These are phyloP conservation scores for Sporisorium scitamineum DNA, from an alignment of 1,284 basidiomycete genomes.

Conservation along the genomic window DNA sequence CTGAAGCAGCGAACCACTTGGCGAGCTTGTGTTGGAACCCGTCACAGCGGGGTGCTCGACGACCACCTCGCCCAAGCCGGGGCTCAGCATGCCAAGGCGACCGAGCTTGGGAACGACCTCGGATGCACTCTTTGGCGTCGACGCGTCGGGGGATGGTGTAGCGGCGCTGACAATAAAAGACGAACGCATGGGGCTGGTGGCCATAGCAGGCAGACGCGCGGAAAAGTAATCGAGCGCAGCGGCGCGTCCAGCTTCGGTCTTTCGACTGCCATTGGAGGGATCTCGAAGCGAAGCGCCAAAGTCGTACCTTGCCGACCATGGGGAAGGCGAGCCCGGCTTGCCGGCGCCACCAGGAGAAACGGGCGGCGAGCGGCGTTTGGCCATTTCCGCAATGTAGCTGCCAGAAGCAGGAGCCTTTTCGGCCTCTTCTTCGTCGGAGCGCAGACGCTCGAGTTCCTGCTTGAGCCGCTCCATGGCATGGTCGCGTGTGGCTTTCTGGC, in stretches of 20 bases:
- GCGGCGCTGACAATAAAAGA: slow-evolving; percentile 45
- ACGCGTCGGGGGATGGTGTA: slow-evolving; percentile 47
- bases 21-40: slow-evolving; percentile 36
- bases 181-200: slow-evolving; percentile 32
- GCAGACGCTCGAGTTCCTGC: slow-evolving; percentile 71
- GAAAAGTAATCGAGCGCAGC: slow-evolving; percentile 66
- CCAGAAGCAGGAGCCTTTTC: slow-evolving; percentile 49
- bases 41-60: slow-evolving; percentile 52
- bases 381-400: slow-evolving; percentile 35
- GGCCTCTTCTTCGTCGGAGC: slow-evolving; percentile 71
- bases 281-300: slow-evolving; percentile 72
- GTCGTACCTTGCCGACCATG: slow-evolving; percentile 71
- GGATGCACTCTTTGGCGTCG: slow-evolving; percentile 43
- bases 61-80: slow-evolving; percentile 52
- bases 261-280: slow-evolving; percentile 59
- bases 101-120: slow-evolving; percentile 50
- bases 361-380: slow-evolving; percentile 58
- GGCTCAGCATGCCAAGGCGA: slow-evolving; percentile 60
- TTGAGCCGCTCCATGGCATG: slow-evolving; percentile 71
- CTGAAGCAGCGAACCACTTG: slow-evolving; percentile 35
- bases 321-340: slow-evolving; percentile 57
- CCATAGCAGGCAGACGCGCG: slow-evolving; percentile 37
- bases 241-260: slow-evolving; percentile 56
- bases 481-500: slow-evolving; percentile 64
- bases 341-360: slow-evolving; percentile 65